phyloP scores from a whole-genome alignment of 2,329 filamentous ascomycete genomes.

The Colletotrichum spaethianum region DNA sequence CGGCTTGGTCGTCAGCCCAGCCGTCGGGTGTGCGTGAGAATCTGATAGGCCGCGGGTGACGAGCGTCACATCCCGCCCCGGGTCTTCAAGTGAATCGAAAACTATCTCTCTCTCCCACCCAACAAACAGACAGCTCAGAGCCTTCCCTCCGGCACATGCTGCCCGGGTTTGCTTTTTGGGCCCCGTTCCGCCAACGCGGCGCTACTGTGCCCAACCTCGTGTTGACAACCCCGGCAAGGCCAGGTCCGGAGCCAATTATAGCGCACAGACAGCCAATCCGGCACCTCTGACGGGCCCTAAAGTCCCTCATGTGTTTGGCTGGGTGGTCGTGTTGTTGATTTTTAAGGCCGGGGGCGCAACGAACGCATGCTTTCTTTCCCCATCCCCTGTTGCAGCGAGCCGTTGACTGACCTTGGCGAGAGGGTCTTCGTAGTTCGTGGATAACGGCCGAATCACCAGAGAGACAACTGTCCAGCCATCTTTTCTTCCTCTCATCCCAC shows the following conservation, averaged over 20 bases:
- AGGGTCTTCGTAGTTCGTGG: not conserved
- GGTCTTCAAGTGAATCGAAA: not conserved
- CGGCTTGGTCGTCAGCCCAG: constrained; percentile 18
- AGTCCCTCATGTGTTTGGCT: not conserved
- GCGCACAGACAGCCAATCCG: constrained; percentile 12
- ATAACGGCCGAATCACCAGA: constrained; percentile 18
- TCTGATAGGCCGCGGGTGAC: constrained; percentile 29
- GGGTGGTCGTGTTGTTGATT: not conserved
- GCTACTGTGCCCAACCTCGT: constrained; percentile 40
- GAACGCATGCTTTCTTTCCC: not conserved
- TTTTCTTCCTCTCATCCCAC: not conserved
- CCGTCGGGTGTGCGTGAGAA: constrained; percentile 12
- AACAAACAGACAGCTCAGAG: not conserved
- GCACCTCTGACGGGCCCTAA: constrained; percentile 20
- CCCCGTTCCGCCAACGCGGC: constrained; percentile 34
- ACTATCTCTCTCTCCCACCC: not conserved
- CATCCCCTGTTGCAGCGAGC: not conserved
- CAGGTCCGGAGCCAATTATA: constrained; percentile 30
- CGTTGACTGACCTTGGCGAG: constrained; percentile 3
- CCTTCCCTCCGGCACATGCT: not conserved
- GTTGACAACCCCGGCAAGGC: constrained; percentile 27
- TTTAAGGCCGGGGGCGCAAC: not conserved
- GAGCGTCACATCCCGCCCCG: not conserved
- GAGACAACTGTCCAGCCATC: constrained; percentile 31
- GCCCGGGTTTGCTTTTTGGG: constrained; percentile 23